A percentile compares a stretch with the other conserved stretches of the same genome.
These are phyloP conservation scores for Ophiocordyceps australis DNA, from an alignment of 2,329 filamentous ascomycete species.

Conservation along the genomic window DNA sequence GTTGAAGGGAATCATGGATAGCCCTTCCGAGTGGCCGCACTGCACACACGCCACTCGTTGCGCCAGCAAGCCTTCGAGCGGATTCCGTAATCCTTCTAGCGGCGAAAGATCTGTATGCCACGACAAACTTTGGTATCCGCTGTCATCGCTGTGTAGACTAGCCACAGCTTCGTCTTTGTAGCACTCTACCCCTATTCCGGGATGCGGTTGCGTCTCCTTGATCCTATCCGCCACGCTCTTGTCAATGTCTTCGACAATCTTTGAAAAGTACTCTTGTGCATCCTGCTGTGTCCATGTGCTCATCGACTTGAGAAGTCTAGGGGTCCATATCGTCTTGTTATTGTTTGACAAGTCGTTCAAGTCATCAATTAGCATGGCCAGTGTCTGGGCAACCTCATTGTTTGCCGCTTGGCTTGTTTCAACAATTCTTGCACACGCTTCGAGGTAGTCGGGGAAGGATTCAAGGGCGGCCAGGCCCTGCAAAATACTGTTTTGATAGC, in stretches of 20 bases:
- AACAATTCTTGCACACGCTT: slow-evolving; percentile 17
- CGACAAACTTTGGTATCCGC: slow-evolving; percentile 32
- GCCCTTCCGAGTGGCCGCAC: slow-evolving; percentile 74
- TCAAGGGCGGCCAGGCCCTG: slow-evolving; percentile 65
- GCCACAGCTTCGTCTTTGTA: slow-evolving; percentile 20
- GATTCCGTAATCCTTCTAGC: slow-evolving; percentile 39
- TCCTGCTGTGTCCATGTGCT: slow-evolving; percentile 94
- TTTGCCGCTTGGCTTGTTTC: slow-evolving; percentile 9
- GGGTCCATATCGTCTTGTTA: slow-evolving; percentile 67
- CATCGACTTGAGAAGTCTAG: slow-evolving; percentile 70
- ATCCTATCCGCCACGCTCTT: slow-evolving; percentile 45
- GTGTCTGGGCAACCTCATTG: slow-evolving; percentile 22
- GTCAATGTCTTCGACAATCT: slow-evolving; percentile 71
- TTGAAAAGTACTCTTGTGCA: slow-evolving; percentile 92
- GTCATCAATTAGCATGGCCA: slow-evolving; percentile 49
- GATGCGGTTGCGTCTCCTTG: slow-evolving; percentile 8
- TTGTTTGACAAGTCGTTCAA: slow-evolving; percentile 54
- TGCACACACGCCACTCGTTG: slow-evolving; percentile 75
- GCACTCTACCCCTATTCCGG: slow-evolving; percentile 20
- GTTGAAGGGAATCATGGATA: slow-evolving; percentile 86
- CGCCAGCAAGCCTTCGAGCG: slow-evolving; percentile 71
- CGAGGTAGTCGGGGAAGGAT: slow-evolving; percentile 49
- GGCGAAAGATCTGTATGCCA: slow-evolving; percentile 18
- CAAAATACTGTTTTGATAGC: slow-evolving; percentile 93
- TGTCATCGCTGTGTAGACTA: slow-evolving; percentile 36